Conservation (phyloP, 495 filamentous ascomycete genomes). For the Alectoria sarmentosa region DNA sequence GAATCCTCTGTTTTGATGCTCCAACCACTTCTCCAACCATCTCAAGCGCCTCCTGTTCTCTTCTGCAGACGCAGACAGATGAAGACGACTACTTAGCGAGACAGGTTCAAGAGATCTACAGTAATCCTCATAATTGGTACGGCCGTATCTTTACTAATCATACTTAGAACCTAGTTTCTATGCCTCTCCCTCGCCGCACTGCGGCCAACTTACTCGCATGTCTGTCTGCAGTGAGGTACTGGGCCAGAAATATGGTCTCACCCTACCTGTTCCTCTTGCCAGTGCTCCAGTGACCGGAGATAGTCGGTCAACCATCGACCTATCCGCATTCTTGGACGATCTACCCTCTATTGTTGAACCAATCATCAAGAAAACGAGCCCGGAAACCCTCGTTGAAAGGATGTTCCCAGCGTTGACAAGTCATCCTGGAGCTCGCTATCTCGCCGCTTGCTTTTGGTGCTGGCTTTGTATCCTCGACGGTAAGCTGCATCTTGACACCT, state of each 20-base stretch:
- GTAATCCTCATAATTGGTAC: not conserved
- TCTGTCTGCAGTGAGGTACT: not conserved
- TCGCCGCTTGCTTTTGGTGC: conserved; percentile 23
- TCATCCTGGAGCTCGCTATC: conserved; percentile 12
- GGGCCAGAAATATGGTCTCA: not conserved
- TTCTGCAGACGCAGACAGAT: too few relatives aligned
- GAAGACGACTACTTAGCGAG: not conserved
- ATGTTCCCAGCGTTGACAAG: conserved; percentile 18
- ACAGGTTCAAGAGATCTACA: conserved; percentile 1
- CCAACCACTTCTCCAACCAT: not conserved
- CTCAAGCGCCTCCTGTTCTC: too few relatives aligned
- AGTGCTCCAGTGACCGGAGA: not conserved
- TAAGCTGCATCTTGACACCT: conserved; percentile 2
- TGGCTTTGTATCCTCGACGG: conserved; percentile 24
- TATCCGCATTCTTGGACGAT: not conserved
- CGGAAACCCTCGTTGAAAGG: conserved; percentile 5
- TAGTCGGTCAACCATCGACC: not conserved
- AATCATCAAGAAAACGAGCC: conserved; percentile 4
- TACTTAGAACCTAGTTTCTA: not conserved
- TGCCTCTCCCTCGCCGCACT: not conserved
- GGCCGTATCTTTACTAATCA: not conserved
- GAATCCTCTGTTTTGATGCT: not conserved
- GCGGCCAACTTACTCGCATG: not conserved
- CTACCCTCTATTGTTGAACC: conserved; percentile 1
- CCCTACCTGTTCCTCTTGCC: not conserved